phyloP scores from a whole-genome alignment of 352 stramenopile genomes.

The Globisporangium alternatum region DNA sequence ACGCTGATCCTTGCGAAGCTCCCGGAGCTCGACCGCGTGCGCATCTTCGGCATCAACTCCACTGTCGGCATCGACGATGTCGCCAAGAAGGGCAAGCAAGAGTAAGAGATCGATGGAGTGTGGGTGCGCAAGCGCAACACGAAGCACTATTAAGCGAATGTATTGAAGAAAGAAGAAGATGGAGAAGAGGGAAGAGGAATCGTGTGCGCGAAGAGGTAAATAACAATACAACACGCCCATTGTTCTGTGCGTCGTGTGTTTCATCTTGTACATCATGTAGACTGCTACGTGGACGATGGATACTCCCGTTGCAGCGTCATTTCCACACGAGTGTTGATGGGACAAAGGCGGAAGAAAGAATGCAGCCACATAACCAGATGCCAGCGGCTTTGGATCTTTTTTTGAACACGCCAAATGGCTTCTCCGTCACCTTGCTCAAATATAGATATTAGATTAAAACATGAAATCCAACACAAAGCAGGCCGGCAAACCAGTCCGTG shows the following conservation, averaged over 20 bases:
- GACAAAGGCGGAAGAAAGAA: background rate
- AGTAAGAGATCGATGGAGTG: slow-evolving; percentile 21
- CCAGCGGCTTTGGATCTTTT: background rate
- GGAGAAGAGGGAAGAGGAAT: background rate
- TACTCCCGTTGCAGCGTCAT: too few relatives aligned
- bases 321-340: background rate
- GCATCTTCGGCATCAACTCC: slow-evolving; percentile 96
- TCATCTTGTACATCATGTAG: background rate
- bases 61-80: slow-evolving; percentile 94
- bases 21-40: slow-evolving; percentile 92
- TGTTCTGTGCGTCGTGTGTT: background rate
- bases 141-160: slow-evolving; percentile 3
- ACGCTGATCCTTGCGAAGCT: slow-evolving; percentile 92
- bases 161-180: background rate
- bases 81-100: slow-evolving; percentile 43
- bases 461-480: slow-evolving; percentile 26
- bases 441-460: slow-evolving; percentile 58
- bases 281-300: too few relatives aligned
- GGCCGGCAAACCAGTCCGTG: background rate
- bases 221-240: background rate
- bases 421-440: slow-evolving; percentile 16
- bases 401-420: slow-evolving; percentile 6
- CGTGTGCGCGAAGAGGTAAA: background rate
- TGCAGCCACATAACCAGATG: background rate
- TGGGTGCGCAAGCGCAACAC: slow-evolving; percentile 7